Conservation (phyloP, 2,329 filamentous ascomycete genomes). For the Penicillium digitatum region DNA sequence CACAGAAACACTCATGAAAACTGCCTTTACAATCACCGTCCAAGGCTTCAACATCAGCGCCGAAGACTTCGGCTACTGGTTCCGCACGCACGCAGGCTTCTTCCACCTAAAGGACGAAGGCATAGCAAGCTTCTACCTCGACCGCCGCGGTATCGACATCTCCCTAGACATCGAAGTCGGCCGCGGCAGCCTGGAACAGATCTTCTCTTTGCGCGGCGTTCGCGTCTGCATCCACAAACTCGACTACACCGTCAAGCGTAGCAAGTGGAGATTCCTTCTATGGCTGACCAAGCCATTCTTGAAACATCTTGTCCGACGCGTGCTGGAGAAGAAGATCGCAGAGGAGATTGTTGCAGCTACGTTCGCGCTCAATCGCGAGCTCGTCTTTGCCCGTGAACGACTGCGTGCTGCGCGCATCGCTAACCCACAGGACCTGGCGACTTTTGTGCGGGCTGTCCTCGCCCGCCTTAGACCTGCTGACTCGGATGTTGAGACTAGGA, state of each 20-base stretch:
- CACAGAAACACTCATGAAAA: conserved; percentile 65
- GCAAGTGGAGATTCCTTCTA: conserved; percentile 70
- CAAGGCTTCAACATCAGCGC: conserved; percentile 80
- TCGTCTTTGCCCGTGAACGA: conserved; percentile 81
- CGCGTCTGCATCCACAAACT: conserved; percentile 82
- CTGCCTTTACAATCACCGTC: conserved; percentile 70
- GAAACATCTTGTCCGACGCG: conserved; percentile 72
- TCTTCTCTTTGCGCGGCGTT: conserved; percentile 72
- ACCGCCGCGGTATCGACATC: conserved; percentile 82
- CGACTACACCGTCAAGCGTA: conserved; percentile 66
- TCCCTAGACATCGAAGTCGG: conserved; percentile 80
- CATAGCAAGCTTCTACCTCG: conserved; percentile 78
- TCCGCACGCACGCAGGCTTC: conserved; percentile 72
- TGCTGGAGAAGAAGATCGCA: conserved; percentile 74
- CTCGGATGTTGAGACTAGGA: conserved; percentile 68
- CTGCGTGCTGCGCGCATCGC: conserved; percentile 80
- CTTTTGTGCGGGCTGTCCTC: conserved; percentile 78
- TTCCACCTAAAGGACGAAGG: conserved; percentile 75
- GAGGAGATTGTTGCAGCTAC: conserved; percentile 66
- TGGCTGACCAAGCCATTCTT: conserved; percentile 84
- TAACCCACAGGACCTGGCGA: conserved; percentile 71
- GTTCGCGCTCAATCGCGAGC: conserved; percentile 73
- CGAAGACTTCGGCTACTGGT: conserved; percentile 84
- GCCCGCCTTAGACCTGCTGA: conserved; percentile 70
- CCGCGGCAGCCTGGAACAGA: conserved; percentile 71